Base-by-base conservation (phyloP, 1,284 basidiomycete genomes). In the Hemileia vastatrix region DNA sequence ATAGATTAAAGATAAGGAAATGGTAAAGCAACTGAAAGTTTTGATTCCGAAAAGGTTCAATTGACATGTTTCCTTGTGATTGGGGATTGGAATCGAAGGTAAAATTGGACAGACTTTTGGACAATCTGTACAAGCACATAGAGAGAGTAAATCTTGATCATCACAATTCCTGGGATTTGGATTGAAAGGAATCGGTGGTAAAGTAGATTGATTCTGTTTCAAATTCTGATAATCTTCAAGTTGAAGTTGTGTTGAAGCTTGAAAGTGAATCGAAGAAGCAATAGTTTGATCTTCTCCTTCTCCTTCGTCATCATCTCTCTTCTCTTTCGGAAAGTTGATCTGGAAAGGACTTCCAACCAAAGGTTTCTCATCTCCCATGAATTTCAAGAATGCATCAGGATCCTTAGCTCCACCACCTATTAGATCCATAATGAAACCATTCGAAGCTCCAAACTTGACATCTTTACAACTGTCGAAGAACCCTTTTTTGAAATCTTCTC, bases 271-370 rank as follows among this genome's bases (percentile, higher is more conserved):
- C 5, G 49, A 15, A 15, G 19, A 24, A 19, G 54, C 21, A 18
- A 70, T 68, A 33, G 73, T 66, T 3, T n/a, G n/a, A n/a, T n/a
- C n/a, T n/a, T n/a, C n/a, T n/a, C n/a, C n/a, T n/a, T n/a, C n/a
- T n/a, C n/a, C n/a, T n/a, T n/a, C n/a, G n/a, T n/a, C n/a, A n/a
- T n/a, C n/a, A n/a, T n/a, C n/a, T n/a, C n/a, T n/a, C n/a, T n/a
- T n/a, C n/a, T n/a, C n/a, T n/a, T n/a, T n/a, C n/a, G 93, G 93
- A 67, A 91, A 96, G 77, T 91, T 82, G 75, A 98, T 97, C 74
- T 96, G 92, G 77, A 97, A 97, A 5, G 94, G 94, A 69, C 90
- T 93, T 43, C 94, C 94, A 44, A 95, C 79, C 31, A 85, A 82
- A 66, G 92, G 80, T 65, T 79, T 86, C 77, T 89, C 86, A 65